Percentiles rank a stretch among this genome's conserved stretches.
Evolutionary conservation across 202 grass and related monocot species (phyloP).

Genomic region (Panicum hallii): DNA sequence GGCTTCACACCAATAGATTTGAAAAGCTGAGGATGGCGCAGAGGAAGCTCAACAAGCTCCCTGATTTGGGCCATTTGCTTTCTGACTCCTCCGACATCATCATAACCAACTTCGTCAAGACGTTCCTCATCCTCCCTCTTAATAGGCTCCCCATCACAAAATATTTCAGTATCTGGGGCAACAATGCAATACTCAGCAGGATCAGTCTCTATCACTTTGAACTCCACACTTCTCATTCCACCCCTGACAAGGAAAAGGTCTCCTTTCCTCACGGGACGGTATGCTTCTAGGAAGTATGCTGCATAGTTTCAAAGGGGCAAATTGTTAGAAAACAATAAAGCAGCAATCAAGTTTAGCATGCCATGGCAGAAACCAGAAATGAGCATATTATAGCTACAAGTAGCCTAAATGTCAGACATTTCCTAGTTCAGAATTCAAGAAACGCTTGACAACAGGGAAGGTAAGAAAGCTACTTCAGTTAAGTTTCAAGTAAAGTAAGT

Average conservation of each 20-base stretch:
- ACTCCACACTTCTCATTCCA: constrained; percentile 96
- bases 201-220: constrained; percentile 92
- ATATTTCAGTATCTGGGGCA: constrained; percentile 94
- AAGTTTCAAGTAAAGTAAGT: not conserved
- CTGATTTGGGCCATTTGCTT: constrained; percentile 97
- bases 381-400: not conserved
- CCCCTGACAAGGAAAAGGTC: constrained; percentile 96
- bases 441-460: not conserved
- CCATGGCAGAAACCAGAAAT: not conserved
- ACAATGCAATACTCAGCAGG: constrained; percentile 91
- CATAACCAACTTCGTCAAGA: constrained; percentile 93
- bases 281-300: constrained; percentile 97
- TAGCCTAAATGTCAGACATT: not conserved
- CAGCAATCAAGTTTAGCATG: not conserved
- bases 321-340: constrained; percentile 11
- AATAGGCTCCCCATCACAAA: constrained; percentile 89
- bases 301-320: constrained; percentile 31
- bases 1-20: constrained; percentile 97
- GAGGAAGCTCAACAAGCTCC: constrained; percentile 90
- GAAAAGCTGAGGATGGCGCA: constrained; percentile 92
- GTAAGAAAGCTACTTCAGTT: not conserved
- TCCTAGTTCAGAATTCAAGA: not conserved
- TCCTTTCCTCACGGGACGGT: constrained; percentile 84
- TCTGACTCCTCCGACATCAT: constrained; percentile 93
- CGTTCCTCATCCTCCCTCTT: constrained; percentile 97